Conservation (phyloP, 164 flowering plant genomes). For the Aristolochia californica region DNA sequence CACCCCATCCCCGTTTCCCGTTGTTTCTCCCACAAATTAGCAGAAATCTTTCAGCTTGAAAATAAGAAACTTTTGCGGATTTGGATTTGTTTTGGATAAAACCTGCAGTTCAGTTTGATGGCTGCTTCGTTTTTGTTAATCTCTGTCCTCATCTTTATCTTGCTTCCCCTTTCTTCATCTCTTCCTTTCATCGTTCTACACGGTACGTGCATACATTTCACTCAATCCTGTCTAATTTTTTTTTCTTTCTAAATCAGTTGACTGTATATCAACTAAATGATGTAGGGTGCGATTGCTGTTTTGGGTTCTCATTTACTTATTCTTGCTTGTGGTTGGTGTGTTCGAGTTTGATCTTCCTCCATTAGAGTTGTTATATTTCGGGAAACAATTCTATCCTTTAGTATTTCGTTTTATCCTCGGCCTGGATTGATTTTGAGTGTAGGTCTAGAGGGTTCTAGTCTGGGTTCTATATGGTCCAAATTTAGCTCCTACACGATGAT, state of each 20-base stretch:
- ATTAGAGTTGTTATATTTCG: background rate
- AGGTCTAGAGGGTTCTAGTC: too few relatives aligned
- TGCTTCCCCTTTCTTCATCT: slow-evolving; percentile 20
- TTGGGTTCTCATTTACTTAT: background rate
- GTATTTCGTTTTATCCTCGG: too few relatives aligned
- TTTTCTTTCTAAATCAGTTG: too few relatives aligned
- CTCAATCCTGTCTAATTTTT: background rate
- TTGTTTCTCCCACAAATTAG: too few relatives aligned
- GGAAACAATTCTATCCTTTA: too few relatives aligned
- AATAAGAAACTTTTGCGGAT: too few relatives aligned
- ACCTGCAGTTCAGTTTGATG: background rate
- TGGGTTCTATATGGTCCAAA: too few relatives aligned
- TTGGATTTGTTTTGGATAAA: too few relatives aligned
- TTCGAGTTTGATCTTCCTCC: background rate
- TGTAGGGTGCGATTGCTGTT: background rate
- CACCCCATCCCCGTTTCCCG: too few relatives aligned
- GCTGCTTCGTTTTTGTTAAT: background rate
- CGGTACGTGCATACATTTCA: slow-evolving; percentile 22
- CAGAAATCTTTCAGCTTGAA: too few relatives aligned
- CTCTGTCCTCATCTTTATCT: slow-evolving; percentile 3
- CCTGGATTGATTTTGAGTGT: too few relatives aligned
- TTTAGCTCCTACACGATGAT: too few relatives aligned
- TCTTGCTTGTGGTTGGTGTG: background rate
- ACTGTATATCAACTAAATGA: background rate
- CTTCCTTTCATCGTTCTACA: slow-evolving; percentile 63